Evolutionary conservation across 2,329 filamentous ascomycete genomes (phyloP).

Genomic region (Alternaria rosae): DNA sequence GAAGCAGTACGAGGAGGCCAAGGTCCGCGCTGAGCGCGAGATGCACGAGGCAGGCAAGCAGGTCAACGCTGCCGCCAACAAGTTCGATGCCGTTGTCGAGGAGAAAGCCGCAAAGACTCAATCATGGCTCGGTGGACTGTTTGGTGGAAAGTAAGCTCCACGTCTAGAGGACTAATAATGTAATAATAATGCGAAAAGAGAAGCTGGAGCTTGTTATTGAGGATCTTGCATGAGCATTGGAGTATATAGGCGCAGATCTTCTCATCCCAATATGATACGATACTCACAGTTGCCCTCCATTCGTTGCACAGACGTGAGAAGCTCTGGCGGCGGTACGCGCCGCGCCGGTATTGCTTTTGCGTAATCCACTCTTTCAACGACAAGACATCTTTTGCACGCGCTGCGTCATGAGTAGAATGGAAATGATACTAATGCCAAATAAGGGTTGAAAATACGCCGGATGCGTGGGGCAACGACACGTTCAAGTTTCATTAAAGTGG

Average conservation of each 20-base stretch:
- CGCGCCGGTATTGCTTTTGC: background rate
- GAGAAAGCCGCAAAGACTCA: slow-evolving; percentile 82
- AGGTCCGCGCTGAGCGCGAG: slow-evolving; percentile 62
- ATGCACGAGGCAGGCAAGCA: slow-evolving; percentile 54
- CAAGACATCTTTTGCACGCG: background rate
- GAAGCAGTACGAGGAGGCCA: slow-evolving; percentile 66
- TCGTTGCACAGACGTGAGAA: background rate
- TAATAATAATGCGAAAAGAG: slow-evolving; percentile 2
- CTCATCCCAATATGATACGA: slow-evolving; percentile 25
- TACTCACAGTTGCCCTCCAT: background rate
- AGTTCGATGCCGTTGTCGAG: slow-evolving; percentile 83
- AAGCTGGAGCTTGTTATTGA: slow-evolving; percentile 2
- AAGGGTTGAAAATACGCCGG: background rate
- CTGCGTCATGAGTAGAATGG: background rate
- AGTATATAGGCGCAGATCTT: slow-evolving; percentile 26
- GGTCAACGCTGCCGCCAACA: slow-evolving; percentile 68
- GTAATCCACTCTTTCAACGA: background rate
- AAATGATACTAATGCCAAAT: background rate
- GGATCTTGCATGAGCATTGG: slow-evolving; percentile 37
- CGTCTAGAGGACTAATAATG: background rate
- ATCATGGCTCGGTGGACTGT: slow-evolving; percentile 84
- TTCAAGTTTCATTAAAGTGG: slow-evolving; percentile 32
- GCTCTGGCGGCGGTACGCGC: background rate
- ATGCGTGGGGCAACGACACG: slow-evolving; percentile 15
- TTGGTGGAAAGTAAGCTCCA: slow-evolving; percentile 65